These are phyloP conservation scores for Purshia tridentata DNA, from an alignment of 306 rosid species.

Conservation along the genomic window DNA sequence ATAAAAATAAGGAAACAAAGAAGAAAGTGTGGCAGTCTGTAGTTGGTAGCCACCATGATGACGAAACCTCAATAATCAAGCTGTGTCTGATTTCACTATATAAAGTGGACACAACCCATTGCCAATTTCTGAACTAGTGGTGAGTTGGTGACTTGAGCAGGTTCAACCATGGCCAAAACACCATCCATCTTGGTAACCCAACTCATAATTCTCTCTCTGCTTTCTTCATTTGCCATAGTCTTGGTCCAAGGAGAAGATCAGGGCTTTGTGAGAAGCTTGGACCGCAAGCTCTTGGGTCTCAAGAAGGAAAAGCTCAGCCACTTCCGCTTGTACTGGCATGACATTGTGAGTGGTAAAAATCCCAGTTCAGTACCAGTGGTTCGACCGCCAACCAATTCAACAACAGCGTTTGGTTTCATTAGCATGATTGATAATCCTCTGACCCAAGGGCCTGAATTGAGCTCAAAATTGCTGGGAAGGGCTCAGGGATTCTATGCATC, in stretches of 20 bases:
- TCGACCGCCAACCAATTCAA: conserved; percentile 24
- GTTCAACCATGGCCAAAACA: conserved; percentile 29
- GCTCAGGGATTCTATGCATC: conserved; percentile 61
- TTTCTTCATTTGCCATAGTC: conserved; percentile 7
- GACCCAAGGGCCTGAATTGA: conserved; percentile 30
- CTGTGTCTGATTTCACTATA: background rate
- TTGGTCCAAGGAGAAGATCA: conserved; percentile 11
- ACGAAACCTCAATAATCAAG: background rate
- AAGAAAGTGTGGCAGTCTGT: background rate
- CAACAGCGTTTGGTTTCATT: conserved; percentile 27
- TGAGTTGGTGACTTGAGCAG: background rate
- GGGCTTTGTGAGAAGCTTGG: conserved; percentile 20
- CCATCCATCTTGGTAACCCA: conserved; percentile 19
- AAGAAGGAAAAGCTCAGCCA: conserved; percentile 51
- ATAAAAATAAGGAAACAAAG: background rate
- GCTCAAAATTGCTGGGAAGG: conserved; percentile 37
- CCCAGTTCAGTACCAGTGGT: conserved; percentile 29
- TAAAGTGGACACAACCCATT: background rate
- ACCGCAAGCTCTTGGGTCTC: conserved; percentile 30
- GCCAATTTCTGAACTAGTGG: background rate
- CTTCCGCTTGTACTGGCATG: conserved; percentile 52
- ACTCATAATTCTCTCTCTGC: conserved; percentile 24
- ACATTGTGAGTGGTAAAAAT: conserved; percentile 26
- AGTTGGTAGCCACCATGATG: background rate
- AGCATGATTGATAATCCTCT: conserved; percentile 36